Evolutionary conservation across 2,329 filamentous ascomycete genomes (phyloP).

Genomic region (Fusarium brevicatenulatum): DNA sequence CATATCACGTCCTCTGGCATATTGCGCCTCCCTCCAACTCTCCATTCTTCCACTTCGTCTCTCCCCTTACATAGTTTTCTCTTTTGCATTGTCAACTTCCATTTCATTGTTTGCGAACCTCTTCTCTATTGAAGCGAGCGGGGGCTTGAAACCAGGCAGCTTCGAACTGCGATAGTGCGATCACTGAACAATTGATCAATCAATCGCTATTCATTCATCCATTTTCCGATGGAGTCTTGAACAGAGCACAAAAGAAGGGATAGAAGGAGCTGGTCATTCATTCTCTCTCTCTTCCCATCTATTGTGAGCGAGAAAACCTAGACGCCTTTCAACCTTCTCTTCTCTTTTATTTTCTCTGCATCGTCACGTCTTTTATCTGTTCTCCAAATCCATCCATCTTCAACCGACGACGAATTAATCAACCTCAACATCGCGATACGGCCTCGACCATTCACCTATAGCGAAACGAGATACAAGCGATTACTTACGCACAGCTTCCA

Average conservation of each 20-base stretch:
- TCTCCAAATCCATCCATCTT: not conserved
- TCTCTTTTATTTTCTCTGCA: not conserved
- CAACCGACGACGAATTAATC: not conserved
- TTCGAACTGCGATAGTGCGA: not conserved
- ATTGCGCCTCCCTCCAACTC: not conserved
- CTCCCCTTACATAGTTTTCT: not conserved
- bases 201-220: not conserved
- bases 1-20: not conserved
- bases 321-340: not conserved
- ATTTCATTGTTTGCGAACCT: not conserved
- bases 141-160: slow-evolving; percentile 22
- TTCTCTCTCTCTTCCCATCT: not conserved
- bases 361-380: not conserved
- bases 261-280: slow-evolving; percentile 12
- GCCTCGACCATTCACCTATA: not conserved
- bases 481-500: not conserved
- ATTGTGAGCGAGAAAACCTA: not conserved
- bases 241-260: not conserved
- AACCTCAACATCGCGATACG: not conserved
- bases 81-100: not conserved
- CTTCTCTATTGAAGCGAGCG: not conserved
- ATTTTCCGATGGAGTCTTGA: slow-evolving; percentile 1
- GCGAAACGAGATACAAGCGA: not conserved
- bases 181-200: not conserved
- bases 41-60: not conserved